phyloP scores from a whole-genome alignment of 179 eudicot genomes.

The Beta macrorhiza region DNA sequence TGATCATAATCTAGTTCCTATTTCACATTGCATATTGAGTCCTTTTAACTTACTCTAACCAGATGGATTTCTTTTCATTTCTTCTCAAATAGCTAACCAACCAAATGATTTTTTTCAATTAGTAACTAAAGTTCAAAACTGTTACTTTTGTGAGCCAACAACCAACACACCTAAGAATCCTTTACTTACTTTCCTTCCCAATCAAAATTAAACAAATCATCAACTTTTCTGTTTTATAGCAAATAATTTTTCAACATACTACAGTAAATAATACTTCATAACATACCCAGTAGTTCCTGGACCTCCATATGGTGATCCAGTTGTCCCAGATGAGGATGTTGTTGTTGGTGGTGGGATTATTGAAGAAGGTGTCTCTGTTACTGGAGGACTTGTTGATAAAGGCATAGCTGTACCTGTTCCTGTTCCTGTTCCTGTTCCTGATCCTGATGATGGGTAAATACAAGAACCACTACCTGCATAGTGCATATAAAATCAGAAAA shows the following conservation, averaged over 20 bases:
- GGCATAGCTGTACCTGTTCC: constrained; percentile 24
- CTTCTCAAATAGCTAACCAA: not conserved
- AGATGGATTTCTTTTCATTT: not conserved
- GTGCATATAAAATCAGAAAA: constrained; percentile 24
- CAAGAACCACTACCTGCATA: constrained; percentile 78
- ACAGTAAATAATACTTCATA: not conserved
- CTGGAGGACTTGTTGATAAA: constrained; percentile 27
- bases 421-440: not conserved
- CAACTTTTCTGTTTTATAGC: not conserved
- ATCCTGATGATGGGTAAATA: constrained; percentile 51
- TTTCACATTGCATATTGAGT: too few species aligned
- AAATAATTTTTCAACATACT: not conserved
- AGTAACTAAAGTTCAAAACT: not conserved
- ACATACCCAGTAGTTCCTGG: constrained; percentile 39
- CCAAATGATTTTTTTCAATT: not conserved
- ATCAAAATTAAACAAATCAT: too few species aligned
- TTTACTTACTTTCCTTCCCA: not conserved
- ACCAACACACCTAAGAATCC: not conserved
- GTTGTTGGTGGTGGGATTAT: constrained; percentile 32
- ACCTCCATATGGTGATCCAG: constrained; percentile 32
- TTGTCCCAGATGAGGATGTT: constrained; percentile 25
- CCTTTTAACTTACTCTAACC: too few species aligned
- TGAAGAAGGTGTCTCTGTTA: constrained; percentile 28
- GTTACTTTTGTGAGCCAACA: not conserved
- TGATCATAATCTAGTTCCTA: too few species aligned